A percentile compares a stretch with the other conserved stretches of the same genome.
Conservation (phyloP, 2,329 filamentous ascomycete species). For the Xylaria sp. region DNA sequence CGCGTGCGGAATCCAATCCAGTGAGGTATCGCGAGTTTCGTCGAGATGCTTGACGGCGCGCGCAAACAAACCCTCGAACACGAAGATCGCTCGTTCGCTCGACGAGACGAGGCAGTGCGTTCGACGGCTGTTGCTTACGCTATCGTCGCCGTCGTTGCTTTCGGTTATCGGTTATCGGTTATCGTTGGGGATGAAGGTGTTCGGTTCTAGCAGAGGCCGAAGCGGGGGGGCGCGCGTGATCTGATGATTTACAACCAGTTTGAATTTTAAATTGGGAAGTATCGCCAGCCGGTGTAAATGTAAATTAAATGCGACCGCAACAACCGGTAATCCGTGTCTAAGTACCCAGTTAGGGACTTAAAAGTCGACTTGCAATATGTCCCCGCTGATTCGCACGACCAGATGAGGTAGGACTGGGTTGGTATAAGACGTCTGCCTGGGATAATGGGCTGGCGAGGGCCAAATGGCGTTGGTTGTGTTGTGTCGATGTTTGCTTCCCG, state of each 20-base stretch:
- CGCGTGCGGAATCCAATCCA: neutral
- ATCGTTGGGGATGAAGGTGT: neutral
- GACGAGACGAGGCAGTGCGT: neutral
- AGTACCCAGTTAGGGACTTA: neutral
- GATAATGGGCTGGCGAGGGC: neutral
- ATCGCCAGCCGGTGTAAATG: conserved; percentile 6
- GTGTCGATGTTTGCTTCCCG: conserved; percentile 5
- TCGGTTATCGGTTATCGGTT: neutral
- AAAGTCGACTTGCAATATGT: neutral
- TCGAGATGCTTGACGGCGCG: neutral
- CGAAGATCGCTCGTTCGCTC: neutral
- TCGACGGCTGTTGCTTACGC: neutral
- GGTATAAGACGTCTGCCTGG: neutral
- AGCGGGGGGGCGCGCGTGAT: conserved; percentile 14
- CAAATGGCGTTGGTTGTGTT: neutral
- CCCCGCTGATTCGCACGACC: neutral
- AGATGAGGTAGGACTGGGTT: neutral
- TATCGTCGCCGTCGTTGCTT: neutral
- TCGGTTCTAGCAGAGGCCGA: neutral
- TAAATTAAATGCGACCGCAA: conserved; percentile 1
- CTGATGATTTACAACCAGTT: neutral
- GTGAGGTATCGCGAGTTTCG: neutral
- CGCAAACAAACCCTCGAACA: neutral
- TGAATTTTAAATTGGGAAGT: neutral
- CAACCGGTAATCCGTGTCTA: neutral